Evolutionary conservation across 2,329 filamentous ascomycete species (phyloP), one percentile per base, ranked within the genome.

Genomic region (Aplosporella prunicola): DNA sequence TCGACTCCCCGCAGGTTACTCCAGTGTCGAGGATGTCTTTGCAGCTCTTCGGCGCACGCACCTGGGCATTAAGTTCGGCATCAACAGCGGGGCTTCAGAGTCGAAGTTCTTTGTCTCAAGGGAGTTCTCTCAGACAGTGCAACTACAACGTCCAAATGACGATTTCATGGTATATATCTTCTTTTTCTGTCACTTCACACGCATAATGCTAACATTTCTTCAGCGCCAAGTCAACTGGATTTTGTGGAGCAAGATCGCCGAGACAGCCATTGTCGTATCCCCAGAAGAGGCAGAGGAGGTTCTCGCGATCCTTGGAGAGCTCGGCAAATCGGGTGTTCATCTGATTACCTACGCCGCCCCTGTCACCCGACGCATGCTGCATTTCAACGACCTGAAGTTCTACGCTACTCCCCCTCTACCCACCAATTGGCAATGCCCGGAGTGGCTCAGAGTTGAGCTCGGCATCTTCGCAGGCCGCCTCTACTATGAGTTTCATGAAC

Each of bases 221-320:
- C 13, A 61, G 46, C 63, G 68, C 2, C 55, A 70, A 0, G 71
- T 79, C 0, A 70, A 76, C 17, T 83, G 76, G 76, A 49, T 83
- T 2, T 52, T 82, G 0, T 80, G 70, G 68, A 72, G 67, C 41
- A 45, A 46, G 0, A n/a, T 45, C 0, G 57, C 58, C 0, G 48
- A 71, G 6, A 67, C 61, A 0, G 78, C 68, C 0, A 43, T 83
- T 0, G 51, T 82, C 2, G 48, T 82, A 2, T 74, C 72, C 18
- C 72, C 76, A 0, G 78, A 82, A 45, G 79, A 83, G 50, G 75
- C 69, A 0, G 74, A 82, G 39, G 30, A 48, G 0, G 44, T 81
- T 0, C 62, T 82, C 3, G 62, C 64, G 0, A 43, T 63, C 0
- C 44, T 79, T 8, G 18, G 17, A 5, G 13, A 28, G 0, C 9